Base-by-base conservation (phyloP, 2,329 filamentous ascomycete genomes). In the Monosporascus sp. region DNA sequence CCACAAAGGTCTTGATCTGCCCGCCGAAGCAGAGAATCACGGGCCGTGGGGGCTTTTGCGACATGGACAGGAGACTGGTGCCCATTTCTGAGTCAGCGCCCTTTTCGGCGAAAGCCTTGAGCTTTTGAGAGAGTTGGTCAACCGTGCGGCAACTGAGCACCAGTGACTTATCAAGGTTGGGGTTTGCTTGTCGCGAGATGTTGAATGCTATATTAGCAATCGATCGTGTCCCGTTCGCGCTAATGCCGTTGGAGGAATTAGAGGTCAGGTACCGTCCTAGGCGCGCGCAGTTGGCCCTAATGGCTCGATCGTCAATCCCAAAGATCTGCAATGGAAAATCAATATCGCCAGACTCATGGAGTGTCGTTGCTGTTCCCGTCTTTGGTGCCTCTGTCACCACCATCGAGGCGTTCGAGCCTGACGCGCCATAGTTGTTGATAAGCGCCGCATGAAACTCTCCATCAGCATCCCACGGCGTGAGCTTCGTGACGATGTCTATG, bases 401-500 rank as follows among this genome's bases (percentile, higher is more conserved):
- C 54, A 65, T 52, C 5, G 60, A 57, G 0, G 63, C 58, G 37
- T 69, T 70, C 15, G 58, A 65, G 0, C 67, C 70, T 5, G 59
- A 62, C 0, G 71, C 71, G 1, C 71, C 70, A 52, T 73, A 72
- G 55, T 67, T 73, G 55, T 72, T 73, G 52, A 72, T 60, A 5
- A 65, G 52, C 0, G 65, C 61, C 0, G 48, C 58, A 37, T 44
- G 56, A n/a, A 50, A 54, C 1, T 54, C 43, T 24, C 24, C 24
- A 24, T 5, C 24, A 2, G 22, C 51, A 1, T 62, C 44, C 68
- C 65, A 70, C 1, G 59, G 51, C 14, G 51, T 51, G 24, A 24
- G 24, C 24, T 24, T 24, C 24, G 24, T 24, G 3, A 24, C 24
- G 24, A 24, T 24, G 24, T 24, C 24, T 24, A 24, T 24, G 3